Conservation (phyloP, 768 basidiomycete genomes). For the Suillus sp. region DNA sequence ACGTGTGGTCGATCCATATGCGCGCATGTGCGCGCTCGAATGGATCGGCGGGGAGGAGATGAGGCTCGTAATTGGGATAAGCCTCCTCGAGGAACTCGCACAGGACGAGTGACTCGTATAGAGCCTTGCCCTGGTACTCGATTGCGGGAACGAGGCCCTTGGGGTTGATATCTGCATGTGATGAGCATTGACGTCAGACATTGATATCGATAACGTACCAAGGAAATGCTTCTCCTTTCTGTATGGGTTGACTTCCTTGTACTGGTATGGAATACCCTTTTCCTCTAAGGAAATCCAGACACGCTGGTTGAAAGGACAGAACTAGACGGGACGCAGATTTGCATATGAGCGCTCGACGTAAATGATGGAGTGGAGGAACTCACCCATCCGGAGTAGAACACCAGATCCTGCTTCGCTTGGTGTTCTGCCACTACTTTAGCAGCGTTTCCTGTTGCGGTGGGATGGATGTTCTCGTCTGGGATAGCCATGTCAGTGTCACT, state of each 20-base stretch:
- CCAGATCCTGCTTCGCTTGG: constrained; percentile 51
- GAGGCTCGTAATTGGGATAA: constrained; percentile 42
- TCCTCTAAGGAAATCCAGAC: constrained; percentile 71
- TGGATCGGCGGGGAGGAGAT: constrained; percentile 55
- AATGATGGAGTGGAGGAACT: constrained; percentile 15
- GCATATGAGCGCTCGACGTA: neutral
- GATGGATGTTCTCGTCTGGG: constrained; percentile 57
- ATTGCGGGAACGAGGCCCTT: constrained; percentile 69
- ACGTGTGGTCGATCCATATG: constrained; percentile 59
- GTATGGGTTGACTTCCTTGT: constrained; percentile 69
- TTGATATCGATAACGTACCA: constrained; percentile 33
- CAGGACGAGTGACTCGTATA: constrained; percentile 67
- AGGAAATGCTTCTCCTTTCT: constrained; percentile 63
- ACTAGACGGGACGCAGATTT: constrained; percentile 26
- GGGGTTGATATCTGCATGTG: constrained; percentile 54
- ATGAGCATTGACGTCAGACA: neutral
- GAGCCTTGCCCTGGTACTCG: constrained; percentile 49
- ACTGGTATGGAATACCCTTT: constrained; percentile 65
- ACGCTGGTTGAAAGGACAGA: constrained; percentile 63
- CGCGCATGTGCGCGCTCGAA: constrained; percentile 51
- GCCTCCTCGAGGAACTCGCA: constrained; percentile 71
- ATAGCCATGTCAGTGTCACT: constrained; percentile 29
- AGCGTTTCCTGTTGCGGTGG: constrained; percentile 59
- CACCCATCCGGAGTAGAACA: constrained; percentile 66
- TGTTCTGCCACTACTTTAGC: constrained; percentile 53